These are phyloP conservation scores for Gaeumannomyces tritici DNA, from an alignment of 2,329 filamentous ascomycete species.

Conservation along the genomic window DNA sequence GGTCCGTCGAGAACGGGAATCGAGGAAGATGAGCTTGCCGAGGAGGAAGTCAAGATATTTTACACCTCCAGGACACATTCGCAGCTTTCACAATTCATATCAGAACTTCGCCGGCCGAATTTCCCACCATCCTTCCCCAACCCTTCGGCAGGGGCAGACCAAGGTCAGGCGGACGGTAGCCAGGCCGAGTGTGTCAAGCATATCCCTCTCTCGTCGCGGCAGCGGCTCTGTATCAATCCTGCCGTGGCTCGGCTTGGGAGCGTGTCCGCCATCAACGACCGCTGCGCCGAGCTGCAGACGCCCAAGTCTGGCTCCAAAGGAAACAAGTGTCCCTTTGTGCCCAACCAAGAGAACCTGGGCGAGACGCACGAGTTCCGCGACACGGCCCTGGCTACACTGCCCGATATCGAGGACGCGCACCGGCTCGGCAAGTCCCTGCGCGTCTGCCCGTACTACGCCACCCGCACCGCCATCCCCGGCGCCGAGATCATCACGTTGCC, in stretches of 20 bases:
- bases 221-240: slow-evolving; percentile 83
- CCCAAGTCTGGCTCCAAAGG: slow-evolving; percentile 50
- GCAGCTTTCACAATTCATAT: slow-evolving; percentile 79
- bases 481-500: slow-evolving; percentile 89
- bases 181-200: slow-evolving; percentile 53
- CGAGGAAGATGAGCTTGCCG: slow-evolving; percentile 34
- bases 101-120: slow-evolving; percentile 68
- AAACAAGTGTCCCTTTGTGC: slow-evolving; percentile 67
- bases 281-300: slow-evolving; percentile 84
- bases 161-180: background rate
- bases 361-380: slow-evolving; percentile 77
- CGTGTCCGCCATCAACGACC: slow-evolving; percentile 81
- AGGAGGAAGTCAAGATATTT: slow-evolving; percentile 72
- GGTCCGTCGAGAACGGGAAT: slow-evolving; percentile 21
- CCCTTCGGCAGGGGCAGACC: slow-evolving; percentile 14
- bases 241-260: slow-evolving; percentile 63
- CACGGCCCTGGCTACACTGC: slow-evolving; percentile 69
- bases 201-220: slow-evolving; percentile 74
- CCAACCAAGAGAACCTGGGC: slow-evolving; percentile 63
- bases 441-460: slow-evolving; percentile 95
- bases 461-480: slow-evolving; percentile 68
- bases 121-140: slow-evolving; percentile 62
- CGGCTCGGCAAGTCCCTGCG: slow-evolving; percentile 66
- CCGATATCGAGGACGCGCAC: slow-evolving; percentile 88
- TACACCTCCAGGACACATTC: slow-evolving; percentile 92